Percentiles rank a stretch among this genome's conserved stretches.
phyloP scores from a whole-genome alignment of 768 basidiomycete genomes.

The Suillus sp. region DNA sequence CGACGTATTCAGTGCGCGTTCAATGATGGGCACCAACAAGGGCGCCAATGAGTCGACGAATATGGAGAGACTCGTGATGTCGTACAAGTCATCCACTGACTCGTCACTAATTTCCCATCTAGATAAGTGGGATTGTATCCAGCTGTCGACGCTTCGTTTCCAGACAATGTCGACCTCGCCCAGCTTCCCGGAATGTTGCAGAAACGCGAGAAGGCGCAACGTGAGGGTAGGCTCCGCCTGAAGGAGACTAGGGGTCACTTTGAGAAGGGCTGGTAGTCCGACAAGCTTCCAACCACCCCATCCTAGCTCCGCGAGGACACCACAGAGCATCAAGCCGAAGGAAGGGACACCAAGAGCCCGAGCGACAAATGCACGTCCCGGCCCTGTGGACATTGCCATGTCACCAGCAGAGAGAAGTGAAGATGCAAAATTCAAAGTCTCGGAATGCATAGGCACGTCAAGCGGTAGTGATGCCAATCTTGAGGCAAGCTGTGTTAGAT shows the following conservation, averaged over 20 bases:
- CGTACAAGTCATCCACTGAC: conserved; percentile 53
- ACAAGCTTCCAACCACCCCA: conserved; percentile 83
- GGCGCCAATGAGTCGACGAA: conserved; percentile 50
- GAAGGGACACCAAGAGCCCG: conserved; percentile 28
- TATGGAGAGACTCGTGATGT: conserved; percentile 53
- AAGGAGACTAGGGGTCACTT: conserved; percentile 49
- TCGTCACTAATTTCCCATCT: conserved; percentile 42
- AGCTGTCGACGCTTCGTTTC: conserved; percentile 53
- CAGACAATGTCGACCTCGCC: conserved; percentile 58
- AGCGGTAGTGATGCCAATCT: conserved; percentile 32
- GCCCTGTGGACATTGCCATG: conserved; percentile 35
- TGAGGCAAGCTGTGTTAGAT: conserved; percentile 39
- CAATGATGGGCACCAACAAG: conserved; percentile 47
- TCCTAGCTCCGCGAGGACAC: conserved; percentile 59
- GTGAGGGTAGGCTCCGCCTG: conserved; percentile 44
- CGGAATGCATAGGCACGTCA: conserved; percentile 27
- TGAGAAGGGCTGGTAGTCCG: conserved; percentile 60
- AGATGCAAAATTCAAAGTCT: conserved; percentile 36
- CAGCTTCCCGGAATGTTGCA: conserved; percentile 53
- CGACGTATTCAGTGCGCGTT: conserved; percentile 37
- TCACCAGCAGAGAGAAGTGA: conserved; percentile 45
- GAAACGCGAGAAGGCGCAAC: conserved; percentile 51
- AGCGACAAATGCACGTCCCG: conserved; percentile 51
- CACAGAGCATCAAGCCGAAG: conserved; percentile 59
- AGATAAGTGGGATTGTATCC: conserved; percentile 46